Evolutionary conservation across 1,284 basidiomycete species (phyloP).

Genomic region (Malassezia restricta): DNA sequence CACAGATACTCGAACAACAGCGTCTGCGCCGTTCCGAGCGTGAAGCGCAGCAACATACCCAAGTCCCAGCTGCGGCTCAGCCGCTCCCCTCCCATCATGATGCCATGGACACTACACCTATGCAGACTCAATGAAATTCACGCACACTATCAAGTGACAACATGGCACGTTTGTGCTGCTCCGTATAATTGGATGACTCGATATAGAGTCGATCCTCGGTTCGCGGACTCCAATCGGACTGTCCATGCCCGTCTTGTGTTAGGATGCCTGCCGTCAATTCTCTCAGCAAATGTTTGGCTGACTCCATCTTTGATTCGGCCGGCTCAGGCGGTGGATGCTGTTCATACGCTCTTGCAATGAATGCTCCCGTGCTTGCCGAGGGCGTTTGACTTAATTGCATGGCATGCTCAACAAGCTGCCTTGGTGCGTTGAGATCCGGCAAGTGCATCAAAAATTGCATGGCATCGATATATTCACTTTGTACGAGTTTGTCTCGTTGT

Average conservation of each 20-base stretch:
- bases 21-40: constrained; percentile 79
- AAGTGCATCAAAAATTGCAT: constrained; percentile 30
- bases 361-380: background rate
- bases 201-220: constrained; percentile 4
- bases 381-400: background rate
- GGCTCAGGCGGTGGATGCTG: background rate
- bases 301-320: background rate
- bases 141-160: constrained; percentile 10
- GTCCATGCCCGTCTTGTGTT: background rate
- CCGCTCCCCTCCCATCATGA: background rate
- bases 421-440: background rate
- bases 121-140: background rate
- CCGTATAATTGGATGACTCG: background rate
- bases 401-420: constrained; percentile 1
- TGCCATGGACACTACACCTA: background rate
- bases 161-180: constrained; percentile 11
- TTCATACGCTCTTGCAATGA: background rate
- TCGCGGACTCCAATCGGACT: constrained; percentile 7
- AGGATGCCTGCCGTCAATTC: background rate
- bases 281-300: background rate
- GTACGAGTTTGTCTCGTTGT: constrained; percentile 31
- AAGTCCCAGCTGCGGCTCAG: background rate
- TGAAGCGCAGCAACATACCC: background rate
- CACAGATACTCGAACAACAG: constrained; percentile 47
- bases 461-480: constrained; percentile 24